Conservation (phyloP, 345 rosid species). For the Camelina hispida region DNA sequence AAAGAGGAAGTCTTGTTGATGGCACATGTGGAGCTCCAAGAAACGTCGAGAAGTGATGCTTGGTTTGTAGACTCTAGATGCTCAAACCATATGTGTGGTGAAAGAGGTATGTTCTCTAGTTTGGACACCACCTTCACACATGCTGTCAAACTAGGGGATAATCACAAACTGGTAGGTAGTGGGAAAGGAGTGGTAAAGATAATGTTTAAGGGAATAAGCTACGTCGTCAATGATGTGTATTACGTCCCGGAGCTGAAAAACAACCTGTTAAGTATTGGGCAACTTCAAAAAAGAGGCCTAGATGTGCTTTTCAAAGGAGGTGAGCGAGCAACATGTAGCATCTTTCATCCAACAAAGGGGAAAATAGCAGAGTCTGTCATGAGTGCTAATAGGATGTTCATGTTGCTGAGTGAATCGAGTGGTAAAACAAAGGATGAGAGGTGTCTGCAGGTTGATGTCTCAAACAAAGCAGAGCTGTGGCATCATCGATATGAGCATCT, state of each 20-base stretch:
- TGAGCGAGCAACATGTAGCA: not conserved
- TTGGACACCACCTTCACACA: not conserved
- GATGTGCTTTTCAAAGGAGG: not conserved
- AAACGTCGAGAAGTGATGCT: not conserved
- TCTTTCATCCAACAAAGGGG: not conserved
- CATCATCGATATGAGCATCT: not conserved
- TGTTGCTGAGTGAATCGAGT: not conserved
- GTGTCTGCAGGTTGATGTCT: not conserved
- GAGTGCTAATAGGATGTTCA: not conserved
- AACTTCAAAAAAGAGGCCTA: not conserved
- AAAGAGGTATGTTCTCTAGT: not conserved
- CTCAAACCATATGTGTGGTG: not conserved
- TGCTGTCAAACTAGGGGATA: not conserved
- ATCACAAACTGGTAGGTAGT: not conserved
- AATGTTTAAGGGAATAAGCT: not conserved
- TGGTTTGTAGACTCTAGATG: not conserved
- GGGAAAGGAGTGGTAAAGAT: not conserved
- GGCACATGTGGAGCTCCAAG: not conserved
- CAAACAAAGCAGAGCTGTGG: not conserved
- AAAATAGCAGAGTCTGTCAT: not conserved
- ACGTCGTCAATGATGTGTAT: not conserved
- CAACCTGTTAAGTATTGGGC: not conserved
- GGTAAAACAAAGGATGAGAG: not conserved
- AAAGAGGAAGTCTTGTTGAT: not conserved
- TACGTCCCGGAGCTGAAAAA: not conserved